Percentiles rank a stretch among this genome's conserved stretches.
phyloP scores from a whole-genome alignment of 2,329 filamentous ascomycete species.

The Fusarium sp. region DNA sequence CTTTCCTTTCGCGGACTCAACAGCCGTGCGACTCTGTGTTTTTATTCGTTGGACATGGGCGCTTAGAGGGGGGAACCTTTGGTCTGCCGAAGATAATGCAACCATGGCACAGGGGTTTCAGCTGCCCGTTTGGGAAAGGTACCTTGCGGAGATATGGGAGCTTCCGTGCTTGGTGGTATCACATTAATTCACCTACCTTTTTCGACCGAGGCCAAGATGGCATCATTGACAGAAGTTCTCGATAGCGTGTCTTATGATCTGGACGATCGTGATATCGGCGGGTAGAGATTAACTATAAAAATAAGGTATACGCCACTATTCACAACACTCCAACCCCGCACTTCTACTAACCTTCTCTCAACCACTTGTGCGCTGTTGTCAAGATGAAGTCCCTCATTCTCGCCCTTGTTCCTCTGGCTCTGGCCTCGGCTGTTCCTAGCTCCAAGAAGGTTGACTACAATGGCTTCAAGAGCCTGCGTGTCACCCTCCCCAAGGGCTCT shows the following conservation, averaged over 20 bases:
- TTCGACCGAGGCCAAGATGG: constrained; percentile 21
- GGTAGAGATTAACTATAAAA: constrained; percentile 14
- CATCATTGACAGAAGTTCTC: constrained; percentile 33
- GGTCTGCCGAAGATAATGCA: constrained; percentile 28
- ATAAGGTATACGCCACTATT: neutral
- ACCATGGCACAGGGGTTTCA: constrained; percentile 5
- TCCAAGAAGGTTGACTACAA: constrained; percentile 38
- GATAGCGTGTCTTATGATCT: constrained; percentile 6
- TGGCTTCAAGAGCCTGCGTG: constrained; percentile 36
- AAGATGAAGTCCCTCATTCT: constrained; percentile 26
- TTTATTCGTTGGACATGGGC: neutral
- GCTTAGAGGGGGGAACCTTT: constrained; percentile 27
- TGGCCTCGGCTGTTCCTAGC: constrained; percentile 23
- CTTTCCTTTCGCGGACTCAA: constrained; percentile 20
- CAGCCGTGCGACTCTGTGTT: neutral
- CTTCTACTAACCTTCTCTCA: constrained; percentile 5
- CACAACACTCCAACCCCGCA: constrained; percentile 3
- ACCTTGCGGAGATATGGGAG: constrained; percentile 28
- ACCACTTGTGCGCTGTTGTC: neutral
- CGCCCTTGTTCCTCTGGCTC: constrained; percentile 23
- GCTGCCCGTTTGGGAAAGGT: constrained; percentile 33
- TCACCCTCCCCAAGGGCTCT: constrained; percentile 25
- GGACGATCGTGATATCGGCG: neutral
- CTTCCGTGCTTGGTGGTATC: constrained; percentile 35
- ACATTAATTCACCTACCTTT: constrained; percentile 34